These are phyloP conservation scores for Prunus mira DNA, from an alignment of 306 rosid species.

Conservation along the genomic window DNA sequence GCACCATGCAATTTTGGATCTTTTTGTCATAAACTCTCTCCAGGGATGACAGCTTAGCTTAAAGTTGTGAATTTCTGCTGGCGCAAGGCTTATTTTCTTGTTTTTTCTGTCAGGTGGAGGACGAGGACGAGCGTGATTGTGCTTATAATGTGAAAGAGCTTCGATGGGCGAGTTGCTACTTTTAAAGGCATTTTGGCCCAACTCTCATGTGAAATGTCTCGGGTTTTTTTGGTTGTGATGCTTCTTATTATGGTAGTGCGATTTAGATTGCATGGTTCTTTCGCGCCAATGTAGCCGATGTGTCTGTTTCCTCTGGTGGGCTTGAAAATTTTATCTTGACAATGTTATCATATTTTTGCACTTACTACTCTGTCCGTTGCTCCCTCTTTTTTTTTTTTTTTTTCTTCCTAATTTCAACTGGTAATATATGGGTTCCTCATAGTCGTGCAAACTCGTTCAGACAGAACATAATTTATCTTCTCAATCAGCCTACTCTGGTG, in stretches of 20 bases:
- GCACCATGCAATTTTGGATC: neutral
- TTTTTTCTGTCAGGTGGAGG: conserved; percentile 45
- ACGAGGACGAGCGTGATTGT: conserved; percentile 58
- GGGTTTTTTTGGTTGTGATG: neutral
- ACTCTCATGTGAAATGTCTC: conserved; percentile 5
- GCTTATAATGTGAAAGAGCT: neutral
- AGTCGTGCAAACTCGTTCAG: no score
- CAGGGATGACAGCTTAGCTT: neutral
- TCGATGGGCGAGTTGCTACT: conserved; percentile 25
- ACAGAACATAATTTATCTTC: no score
- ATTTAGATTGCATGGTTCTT: neutral
- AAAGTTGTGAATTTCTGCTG: neutral
- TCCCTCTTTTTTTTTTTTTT: no score
- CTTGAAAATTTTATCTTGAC: neutral
- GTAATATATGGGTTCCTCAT: neutral
- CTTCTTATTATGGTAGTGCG: neutral
- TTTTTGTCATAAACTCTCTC: neutral
- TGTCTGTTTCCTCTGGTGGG: neutral
- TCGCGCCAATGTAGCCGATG: neutral
- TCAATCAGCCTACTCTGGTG: neutral
- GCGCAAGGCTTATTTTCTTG: neutral
- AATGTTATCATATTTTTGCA: neutral
- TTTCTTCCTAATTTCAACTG: no score
- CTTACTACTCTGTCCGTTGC: neutral
- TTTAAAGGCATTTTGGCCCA: conserved; percentile 45